Evolutionary conservation across 2,329 filamentous ascomycete species (phyloP), one percentile per base, ranked within the genome.

Genomic region (Orbilia javanica): DNA sequence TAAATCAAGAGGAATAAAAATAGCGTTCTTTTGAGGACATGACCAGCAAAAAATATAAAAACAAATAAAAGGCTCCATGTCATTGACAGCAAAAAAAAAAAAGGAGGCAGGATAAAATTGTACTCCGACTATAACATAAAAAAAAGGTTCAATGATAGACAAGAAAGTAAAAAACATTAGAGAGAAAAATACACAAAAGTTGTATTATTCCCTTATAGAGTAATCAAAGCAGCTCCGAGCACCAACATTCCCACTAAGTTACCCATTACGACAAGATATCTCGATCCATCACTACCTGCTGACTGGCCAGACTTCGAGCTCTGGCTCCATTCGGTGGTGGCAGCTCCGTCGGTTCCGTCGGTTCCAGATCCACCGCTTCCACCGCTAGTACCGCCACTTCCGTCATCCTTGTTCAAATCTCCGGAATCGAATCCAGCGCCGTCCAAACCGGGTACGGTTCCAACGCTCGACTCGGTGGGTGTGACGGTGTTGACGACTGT

Each of bases 381-480:
- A 60, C 68, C 84, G 50, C 83, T 77, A 81, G 77, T 53, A 50
- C 69, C 50, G 29, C 80, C 64, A 29, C 75, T 52, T 44, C 44
- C 46, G 36, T 64, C 36, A 15, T 66, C 72, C 48, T 83, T 84
- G 34, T 78, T 76, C 50, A 80, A 73, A 46, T 79, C 82, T 64
- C 80, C 74, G n/a, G 80, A 79, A 72, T 86, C 85, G 46, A 86
- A 85, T 20, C 87, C 86, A 29, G 84, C 85, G 50, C 87, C 87
- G 55, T 85, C 86, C 29, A 89, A 84, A 83, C 88, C 89, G 27
- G 89, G 89, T 27, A 90, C 86, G 55, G 86, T 87, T 60, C 84
- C 83, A 27, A 83, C 77, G 70, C 87, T 84, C 13, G 83, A 82
- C 25, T 81, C 81, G 34, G 82, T 81, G 0, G 82, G 80, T 4